Percentiles rank a stretch among this genome's conserved stretches.
phyloP scores from a whole-genome alignment of 495 filamentous ascomycete genomes.

The Evansstolkia leycettana region DNA sequence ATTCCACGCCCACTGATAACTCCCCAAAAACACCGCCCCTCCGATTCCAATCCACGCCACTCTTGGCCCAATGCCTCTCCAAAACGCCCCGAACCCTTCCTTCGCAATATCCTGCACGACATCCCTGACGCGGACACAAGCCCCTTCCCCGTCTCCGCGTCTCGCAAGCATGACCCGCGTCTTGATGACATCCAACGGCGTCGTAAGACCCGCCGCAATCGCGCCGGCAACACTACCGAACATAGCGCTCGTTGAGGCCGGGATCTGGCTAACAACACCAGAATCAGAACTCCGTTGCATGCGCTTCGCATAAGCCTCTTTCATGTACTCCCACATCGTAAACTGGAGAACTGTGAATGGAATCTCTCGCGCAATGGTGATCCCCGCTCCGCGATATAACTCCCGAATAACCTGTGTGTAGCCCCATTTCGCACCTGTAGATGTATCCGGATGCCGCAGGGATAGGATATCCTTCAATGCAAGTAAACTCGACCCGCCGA shows the following conservation, averaged over 20 bases:
- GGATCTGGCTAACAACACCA: constrained; percentile 28
- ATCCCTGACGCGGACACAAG: constrained; percentile 40
- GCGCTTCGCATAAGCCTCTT: constrained; percentile 39
- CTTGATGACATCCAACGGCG: constrained; percentile 92
- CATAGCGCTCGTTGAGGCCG: constrained; percentile 67
- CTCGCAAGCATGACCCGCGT: constrained; percentile 85
- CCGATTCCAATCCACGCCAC: constrained; percentile 91
- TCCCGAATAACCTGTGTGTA: constrained; percentile 56
- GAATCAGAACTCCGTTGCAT: constrained; percentile 10
- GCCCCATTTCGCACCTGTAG: constrained; percentile 29
- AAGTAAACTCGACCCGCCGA: constrained; percentile 35
- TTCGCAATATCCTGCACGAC: constrained; percentile 55
- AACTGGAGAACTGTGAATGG: constrained; percentile 96
- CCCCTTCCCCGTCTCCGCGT: constrained; percentile 19
- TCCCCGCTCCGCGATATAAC: constrained; percentile 78
- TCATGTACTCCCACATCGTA: constrained; percentile 91
- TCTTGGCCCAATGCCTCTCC: constrained; percentile 76
- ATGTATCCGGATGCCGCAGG: constrained; percentile 20
- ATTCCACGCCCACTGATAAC: constrained; percentile 86
- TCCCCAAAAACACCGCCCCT: constrained; percentile 89
- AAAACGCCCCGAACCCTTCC: constrained; percentile 69
- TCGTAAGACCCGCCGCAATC: constrained; percentile 79
- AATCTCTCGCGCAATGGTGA: constrained; percentile 91
- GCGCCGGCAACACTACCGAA: constrained; percentile 79
- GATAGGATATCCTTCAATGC: constrained; percentile 61